These are phyloP conservation scores for Ilyonectria destructans DNA, from an alignment of 2,329 filamentous ascomycete genomes.

Conservation along the genomic window DNA sequence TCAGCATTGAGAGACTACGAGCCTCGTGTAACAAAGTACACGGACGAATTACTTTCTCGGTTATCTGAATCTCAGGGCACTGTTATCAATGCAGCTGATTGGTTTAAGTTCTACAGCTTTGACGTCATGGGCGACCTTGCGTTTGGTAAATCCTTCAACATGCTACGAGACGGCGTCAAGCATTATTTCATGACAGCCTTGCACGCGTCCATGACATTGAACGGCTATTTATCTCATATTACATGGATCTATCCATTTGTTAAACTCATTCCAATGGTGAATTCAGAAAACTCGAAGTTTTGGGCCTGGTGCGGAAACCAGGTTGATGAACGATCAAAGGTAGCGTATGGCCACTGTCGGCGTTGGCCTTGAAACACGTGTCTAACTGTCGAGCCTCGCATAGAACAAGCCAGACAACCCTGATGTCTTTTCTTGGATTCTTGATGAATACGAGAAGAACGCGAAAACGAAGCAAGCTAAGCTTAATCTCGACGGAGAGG, in stretches of 20 bases:
- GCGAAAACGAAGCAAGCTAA: constrained; percentile 21
- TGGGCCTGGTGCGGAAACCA: constrained; percentile 31
- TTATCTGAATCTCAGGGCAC: constrained; percentile 35
- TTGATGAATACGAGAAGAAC: constrained; percentile 46
- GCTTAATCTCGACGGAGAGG: constrained; percentile 30
- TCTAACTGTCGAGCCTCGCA: neutral
- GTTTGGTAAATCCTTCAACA: constrained; percentile 56
- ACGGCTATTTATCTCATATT: constrained; percentile 45
- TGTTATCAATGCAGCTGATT: constrained; percentile 50
- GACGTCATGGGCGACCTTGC: constrained; percentile 61
- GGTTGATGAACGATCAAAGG: constrained; percentile 30
- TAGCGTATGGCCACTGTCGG: neutral
- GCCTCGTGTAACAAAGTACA: constrained; percentile 46
- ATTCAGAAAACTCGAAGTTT: constrained; percentile 28
- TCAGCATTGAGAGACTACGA: constrained; percentile 46
- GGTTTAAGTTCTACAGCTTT: constrained; percentile 53
- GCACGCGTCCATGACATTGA: constrained; percentile 43
- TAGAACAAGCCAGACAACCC: constrained; percentile 40
- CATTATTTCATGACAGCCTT: constrained; percentile 48
- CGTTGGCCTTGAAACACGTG: neutral
- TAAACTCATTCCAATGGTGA: constrained; percentile 25
- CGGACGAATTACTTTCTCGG: constrained; percentile 41
- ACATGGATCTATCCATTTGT: constrained; percentile 36
- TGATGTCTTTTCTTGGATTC: constrained; percentile 54
- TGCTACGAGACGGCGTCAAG: constrained; percentile 51